A percentile compares a stretch with the other conserved stretches of the same genome.
These are phyloP conservation scores for Xylaria scruposa DNA, from an alignment of 495 filamentous ascomycete species.

Conservation along the genomic window DNA sequence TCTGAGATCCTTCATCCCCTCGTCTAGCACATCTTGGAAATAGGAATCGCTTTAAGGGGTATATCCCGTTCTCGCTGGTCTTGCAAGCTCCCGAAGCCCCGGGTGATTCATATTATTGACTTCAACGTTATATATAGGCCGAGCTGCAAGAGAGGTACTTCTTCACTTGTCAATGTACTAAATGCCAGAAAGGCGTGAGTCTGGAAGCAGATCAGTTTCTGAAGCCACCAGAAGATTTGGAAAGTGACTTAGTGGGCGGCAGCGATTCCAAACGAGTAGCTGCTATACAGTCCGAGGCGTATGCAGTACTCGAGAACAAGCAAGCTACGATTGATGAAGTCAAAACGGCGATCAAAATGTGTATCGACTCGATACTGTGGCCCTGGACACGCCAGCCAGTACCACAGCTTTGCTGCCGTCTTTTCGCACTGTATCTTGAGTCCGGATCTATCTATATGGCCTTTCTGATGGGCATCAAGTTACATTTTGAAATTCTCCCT, in stretches of 20 bases:
- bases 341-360: conserved; percentile 16
- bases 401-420: conserved; percentile 21
- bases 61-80: no score
- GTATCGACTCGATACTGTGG: conserved; percentile 24
- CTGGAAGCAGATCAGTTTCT: conserved; percentile 7
- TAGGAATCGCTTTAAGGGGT: no score
- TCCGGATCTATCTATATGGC: conserved; percentile 17
- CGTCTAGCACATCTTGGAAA: no score
- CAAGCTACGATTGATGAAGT: conserved; percentile 8
- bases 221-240: conserved; percentile 6
- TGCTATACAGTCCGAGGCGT: conserved; percentile 22
- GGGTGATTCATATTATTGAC: no score
- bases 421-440: conserved; percentile 18
- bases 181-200: conserved; percentile 13
- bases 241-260: background rate
- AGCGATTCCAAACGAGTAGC: conserved; percentile 2
- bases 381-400: conserved; percentile 25
- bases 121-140: background rate
- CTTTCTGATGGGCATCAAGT: conserved; percentile 23
- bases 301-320: conserved; percentile 9
- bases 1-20: no score
- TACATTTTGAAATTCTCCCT: conserved; percentile 24
- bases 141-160: conserved; percentile 23
- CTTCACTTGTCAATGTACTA: conserved; percentile 28
- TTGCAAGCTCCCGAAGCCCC: no score